phyloP scores from a whole-genome alignment of 257 asterid species.

The Solanum dulcamara region DNA sequence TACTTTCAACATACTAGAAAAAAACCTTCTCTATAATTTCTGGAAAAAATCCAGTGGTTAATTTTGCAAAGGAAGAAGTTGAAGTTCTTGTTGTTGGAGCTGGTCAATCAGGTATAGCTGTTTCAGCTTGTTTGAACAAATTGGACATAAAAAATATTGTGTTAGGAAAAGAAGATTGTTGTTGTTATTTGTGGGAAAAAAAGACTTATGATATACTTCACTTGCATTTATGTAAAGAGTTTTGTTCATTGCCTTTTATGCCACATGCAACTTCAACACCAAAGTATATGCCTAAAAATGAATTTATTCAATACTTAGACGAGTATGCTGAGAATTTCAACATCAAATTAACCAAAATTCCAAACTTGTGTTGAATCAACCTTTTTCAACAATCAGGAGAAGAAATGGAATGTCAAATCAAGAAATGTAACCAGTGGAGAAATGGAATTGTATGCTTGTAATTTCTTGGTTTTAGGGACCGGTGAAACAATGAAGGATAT shows the following conservation, averaged over 20 bases:
- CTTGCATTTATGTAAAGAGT: conserved; percentile 20
- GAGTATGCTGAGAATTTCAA: conserved; percentile 9
- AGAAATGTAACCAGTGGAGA: not conserved
- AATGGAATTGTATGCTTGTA: conserved; percentile 12
- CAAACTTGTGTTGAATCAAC: conserved; percentile 13
- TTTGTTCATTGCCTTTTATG: conserved; percentile 45
- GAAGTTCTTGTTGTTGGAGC: no score
- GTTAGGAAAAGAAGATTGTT: no score
- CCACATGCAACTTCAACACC: conserved; percentile 28
- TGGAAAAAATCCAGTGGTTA: no score
- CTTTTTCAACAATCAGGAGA: not conserved
- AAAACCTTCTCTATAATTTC: not conserved
- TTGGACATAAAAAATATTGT: no score
- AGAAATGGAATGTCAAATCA: conserved; percentile 20
- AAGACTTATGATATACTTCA: no score
- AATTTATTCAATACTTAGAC: conserved; percentile 31
- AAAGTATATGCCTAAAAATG: conserved; percentile 19
- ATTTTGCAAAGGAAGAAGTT: no score
- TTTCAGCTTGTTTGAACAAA: no score
- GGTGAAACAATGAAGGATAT: conserved; percentile 33
- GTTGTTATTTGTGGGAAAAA: no score
- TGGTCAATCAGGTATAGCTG: no score
- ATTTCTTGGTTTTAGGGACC: conserved; percentile 35
- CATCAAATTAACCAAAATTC: conserved; percentile 10
- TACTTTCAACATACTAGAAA: not conserved